phyloP scores from a whole-genome alignment of 1,284 basidiomycete genomes.

The Stereum hirsutum region DNA sequence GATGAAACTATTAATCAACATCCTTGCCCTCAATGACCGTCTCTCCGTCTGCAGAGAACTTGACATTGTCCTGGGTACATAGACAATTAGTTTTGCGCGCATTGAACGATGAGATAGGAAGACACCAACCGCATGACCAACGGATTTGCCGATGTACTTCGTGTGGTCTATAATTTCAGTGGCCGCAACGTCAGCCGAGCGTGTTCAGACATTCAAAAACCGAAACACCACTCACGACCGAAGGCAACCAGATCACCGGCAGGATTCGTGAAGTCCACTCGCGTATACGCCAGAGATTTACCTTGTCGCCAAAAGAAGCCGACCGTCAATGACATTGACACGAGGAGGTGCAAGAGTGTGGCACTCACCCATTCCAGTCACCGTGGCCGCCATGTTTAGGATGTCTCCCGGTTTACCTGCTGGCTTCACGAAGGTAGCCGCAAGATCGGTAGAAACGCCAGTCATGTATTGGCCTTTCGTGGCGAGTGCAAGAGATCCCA shows the following conservation, averaged over 20 bases:
- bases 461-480: slow-evolving; percentile 81
- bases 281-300: slow-evolving; percentile 77
- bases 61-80: slow-evolving; percentile 59
- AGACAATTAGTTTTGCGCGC: slow-evolving; percentile 4
- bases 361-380: slow-evolving; percentile 54
- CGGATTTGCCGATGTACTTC: slow-evolving; percentile 79
- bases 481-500: slow-evolving; percentile 78
- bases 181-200: slow-evolving; percentile 8
- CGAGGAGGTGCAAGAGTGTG: slow-evolving; percentile 4
- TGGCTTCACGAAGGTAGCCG: slow-evolving; percentile 73
- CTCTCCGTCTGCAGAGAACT: slow-evolving; percentile 74
- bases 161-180: slow-evolving; percentile 79
- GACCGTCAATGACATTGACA: background rate
- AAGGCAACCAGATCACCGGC: slow-evolving; percentile 76
- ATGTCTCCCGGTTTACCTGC: slow-evolving; percentile 59
- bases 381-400: slow-evolving; percentile 48
- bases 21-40: slow-evolving; percentile 60
- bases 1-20: slow-evolving; percentile 17
- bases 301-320: slow-evolving; percentile 31
- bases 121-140: slow-evolving; percentile 45
- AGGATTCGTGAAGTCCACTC: slow-evolving; percentile 68
- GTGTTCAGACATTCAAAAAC: background rate
- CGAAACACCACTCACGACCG: slow-evolving; percentile 46
- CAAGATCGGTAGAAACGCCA: slow-evolving; percentile 83
- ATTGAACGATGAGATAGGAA: background rate